Evolutionary conservation across 1,284 basidiomycete genomes (phyloP).

Genomic region (Boletus nobilissimus): DNA sequence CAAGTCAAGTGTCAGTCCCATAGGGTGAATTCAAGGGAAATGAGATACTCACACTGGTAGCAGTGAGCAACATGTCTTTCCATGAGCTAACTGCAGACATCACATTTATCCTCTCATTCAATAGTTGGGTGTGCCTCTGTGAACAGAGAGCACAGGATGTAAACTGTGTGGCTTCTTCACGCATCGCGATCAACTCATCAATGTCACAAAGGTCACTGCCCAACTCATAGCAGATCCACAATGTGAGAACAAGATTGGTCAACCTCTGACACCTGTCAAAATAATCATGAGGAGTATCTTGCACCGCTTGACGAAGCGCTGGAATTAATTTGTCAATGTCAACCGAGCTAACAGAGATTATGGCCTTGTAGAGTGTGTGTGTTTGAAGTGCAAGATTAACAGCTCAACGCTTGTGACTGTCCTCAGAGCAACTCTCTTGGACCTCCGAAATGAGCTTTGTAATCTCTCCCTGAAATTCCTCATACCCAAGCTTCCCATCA

Average conservation of each 20-base stretch:
- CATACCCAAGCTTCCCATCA: neutral
- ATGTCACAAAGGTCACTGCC: neutral
- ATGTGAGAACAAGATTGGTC: slow-evolving; percentile 16
- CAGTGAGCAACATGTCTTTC: neutral
- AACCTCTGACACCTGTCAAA: slow-evolving; percentile 14
- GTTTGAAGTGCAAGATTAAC: slow-evolving; percentile 7
- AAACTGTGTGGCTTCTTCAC: neutral
- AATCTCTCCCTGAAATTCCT: neutral
- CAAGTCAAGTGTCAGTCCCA: neutral
- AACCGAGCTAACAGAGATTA: neutral
- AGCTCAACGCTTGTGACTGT: slow-evolving; percentile 9
- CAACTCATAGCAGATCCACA: slow-evolving; percentile 7
- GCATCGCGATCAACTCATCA: slow-evolving; percentile 9
- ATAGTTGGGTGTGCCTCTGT: neutral
- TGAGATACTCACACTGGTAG: neutral
- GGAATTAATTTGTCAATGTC: slow-evolving; percentile 8
- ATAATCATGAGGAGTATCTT: neutral
- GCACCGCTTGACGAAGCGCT: neutral
- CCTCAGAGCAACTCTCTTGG: neutral
- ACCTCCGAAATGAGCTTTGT: neutral
- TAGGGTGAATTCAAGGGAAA: neutral
- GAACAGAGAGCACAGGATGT: neutral
- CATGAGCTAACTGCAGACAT: neutral
- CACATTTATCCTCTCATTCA: neutral
- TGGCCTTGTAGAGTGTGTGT: neutral